A percentile compares a stretch with the other conserved stretches of the same genome.
Conservation (phyloP, 1,139 yeast genomes). For the Yamadazyma jaroonii region DNA sequence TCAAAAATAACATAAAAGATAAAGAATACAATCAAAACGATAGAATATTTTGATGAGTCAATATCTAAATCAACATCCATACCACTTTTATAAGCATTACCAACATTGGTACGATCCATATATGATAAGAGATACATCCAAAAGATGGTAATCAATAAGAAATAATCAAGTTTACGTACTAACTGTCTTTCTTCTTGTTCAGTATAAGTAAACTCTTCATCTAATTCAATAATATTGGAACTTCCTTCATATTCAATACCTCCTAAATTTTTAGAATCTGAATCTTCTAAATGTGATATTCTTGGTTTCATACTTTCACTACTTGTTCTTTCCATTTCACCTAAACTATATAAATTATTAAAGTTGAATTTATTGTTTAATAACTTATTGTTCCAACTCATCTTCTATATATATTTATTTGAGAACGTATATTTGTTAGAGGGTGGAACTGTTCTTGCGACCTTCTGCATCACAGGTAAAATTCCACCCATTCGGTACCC, state of each 20-base stretch:
- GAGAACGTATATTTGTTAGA: no score
- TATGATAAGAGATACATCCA: conserved; percentile 12
- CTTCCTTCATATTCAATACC: not conserved
- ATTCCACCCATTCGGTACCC: no score
- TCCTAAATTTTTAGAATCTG: not conserved
- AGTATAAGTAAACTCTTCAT: conserved; percentile 7
- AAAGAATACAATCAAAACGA: conserved; percentile 24
- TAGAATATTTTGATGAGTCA: conserved; percentile 23
- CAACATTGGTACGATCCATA: conserved; percentile 25
- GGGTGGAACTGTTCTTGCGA: no score
- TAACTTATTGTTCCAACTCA: no score
- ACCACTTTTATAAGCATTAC: conserved; percentile 22
- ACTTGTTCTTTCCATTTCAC: no score
- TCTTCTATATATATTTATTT: no score
- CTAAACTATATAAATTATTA: no score
- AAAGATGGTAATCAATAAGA: conserved; percentile 21
- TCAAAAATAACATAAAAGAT: conserved; percentile 25
- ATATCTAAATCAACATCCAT: conserved; percentile 22
- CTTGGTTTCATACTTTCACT: no score
- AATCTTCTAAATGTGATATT: no score
- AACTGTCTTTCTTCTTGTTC: conserved; percentile 10
- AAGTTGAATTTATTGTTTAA: no score
- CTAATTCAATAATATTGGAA: not conserved
- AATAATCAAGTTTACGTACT: conserved; percentile 15
- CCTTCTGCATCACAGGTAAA: no score